Percentiles rank a stretch among this genome's conserved stretches.
These are phyloP conservation scores for Trichosporon inkin DNA, from an alignment of 1,284 basidiomycete species.

Conservation along the genomic window DNA sequence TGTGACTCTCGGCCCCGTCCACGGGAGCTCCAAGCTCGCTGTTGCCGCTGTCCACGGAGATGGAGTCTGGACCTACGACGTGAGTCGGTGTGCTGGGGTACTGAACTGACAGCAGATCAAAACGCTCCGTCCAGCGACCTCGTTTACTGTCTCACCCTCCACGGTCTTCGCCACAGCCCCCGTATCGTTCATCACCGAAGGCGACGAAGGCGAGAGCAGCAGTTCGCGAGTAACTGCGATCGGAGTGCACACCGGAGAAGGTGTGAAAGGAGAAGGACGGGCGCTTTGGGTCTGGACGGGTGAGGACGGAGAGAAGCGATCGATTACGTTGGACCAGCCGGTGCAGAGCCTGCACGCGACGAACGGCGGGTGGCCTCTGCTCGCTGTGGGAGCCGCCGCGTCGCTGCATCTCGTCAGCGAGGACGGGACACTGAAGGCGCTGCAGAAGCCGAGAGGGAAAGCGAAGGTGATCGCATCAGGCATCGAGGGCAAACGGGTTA, in stretches of 20 bases:
- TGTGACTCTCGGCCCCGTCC: conserved; percentile 39
- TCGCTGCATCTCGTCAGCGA: conserved; percentile 8
- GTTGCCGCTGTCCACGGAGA: conserved; percentile 49
- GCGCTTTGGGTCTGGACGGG: conserved; percentile 44
- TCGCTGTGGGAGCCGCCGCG: conserved; percentile 16
- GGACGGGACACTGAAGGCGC: conserved; percentile 7
- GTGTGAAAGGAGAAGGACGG: conserved; percentile 26
- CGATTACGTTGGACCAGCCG: conserved; percentile 9
- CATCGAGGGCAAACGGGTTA: conserved; percentile 12
- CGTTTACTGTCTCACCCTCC: conserved; percentile 47
- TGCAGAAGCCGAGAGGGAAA: conserved; percentile 11
- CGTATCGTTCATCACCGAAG: conserved; percentile 31
- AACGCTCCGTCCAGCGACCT: conserved; percentile 43
- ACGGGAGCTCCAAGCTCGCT: conserved; percentile 35
- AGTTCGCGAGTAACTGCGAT: conserved; percentile 34
- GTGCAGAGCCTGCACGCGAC: conserved; percentile 15
- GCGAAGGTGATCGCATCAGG: conserved; percentile 13
- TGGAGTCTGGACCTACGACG: conserved; percentile 51
- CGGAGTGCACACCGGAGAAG: conserved; percentile 31
- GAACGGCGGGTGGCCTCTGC: conserved; percentile 16
- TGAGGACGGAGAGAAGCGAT: conserved; percentile 36
- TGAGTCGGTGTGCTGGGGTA: conserved; percentile 25
- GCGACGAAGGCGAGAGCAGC: conserved; percentile 10
- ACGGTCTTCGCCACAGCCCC: conserved; percentile 42
- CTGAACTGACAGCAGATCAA: conserved; percentile 32